phyloP scores from a whole-genome alignment of 805 yeast species.

The Pichia exigua region DNA sequence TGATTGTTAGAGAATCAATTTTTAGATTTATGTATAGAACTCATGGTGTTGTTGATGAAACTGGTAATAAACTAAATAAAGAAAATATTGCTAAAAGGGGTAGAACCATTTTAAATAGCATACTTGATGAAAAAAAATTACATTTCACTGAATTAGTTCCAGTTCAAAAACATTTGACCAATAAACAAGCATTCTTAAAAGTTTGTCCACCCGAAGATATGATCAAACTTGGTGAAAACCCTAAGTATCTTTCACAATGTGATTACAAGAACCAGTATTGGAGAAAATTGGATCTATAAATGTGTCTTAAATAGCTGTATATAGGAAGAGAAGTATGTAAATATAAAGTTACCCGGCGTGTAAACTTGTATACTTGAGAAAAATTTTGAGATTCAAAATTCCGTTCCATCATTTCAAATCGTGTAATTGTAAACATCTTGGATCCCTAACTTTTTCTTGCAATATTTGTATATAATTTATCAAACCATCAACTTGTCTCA shows the following conservation, averaged over 20 bases:
- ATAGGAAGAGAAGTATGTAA: not conserved
- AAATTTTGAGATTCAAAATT: not conserved
- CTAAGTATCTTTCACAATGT: slow-evolving; percentile 9
- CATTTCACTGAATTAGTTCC: slow-evolving; percentile 18
- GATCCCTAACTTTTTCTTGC: not conserved
- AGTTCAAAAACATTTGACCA: slow-evolving; percentile 12
- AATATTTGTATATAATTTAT: no score
- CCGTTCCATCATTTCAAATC: no score
- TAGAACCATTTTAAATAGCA: slow-evolving; percentile 6
- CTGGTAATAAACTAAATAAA: slow-evolving; percentile 14
- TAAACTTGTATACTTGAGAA: not conserved
- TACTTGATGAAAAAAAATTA: slow-evolving; percentile 15
- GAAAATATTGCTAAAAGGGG: slow-evolving; percentile 11
- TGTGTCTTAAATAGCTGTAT: not conserved
- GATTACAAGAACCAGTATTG: slow-evolving; percentile 22
- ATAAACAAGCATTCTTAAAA: slow-evolving; percentile 13
- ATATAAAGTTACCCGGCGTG: slow-evolving; percentile 2
- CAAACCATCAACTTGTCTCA: not conserved
- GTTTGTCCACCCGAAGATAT: slow-evolving; percentile 10
- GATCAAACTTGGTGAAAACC: not conserved
- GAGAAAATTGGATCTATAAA: slow-evolving; percentile 9
- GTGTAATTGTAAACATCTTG: not conserved
- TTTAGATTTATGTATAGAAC: slow-evolving; percentile 22
- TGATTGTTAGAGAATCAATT: slow-evolving; percentile 38
- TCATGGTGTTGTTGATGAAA: slow-evolving; percentile 10